Evolutionary conservation across 2,329 filamentous ascomycete species (phyloP), one percentile per base, ranked within the genome.

Genomic region (Esteya vermicola): DNA sequence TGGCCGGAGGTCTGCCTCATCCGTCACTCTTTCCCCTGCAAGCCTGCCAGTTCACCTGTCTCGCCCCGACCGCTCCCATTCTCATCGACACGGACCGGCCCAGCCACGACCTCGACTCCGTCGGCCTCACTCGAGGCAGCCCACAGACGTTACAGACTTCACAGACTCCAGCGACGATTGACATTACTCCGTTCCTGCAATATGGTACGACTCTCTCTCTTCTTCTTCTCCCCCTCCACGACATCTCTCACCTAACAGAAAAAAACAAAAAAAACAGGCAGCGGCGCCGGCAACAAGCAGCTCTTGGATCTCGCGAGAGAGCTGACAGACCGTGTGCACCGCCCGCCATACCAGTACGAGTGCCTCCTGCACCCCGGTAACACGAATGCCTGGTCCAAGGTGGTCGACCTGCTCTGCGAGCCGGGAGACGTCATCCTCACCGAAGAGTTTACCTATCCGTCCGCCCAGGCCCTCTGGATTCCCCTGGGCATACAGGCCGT

Each of bases 401-500:
- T 56, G 1, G 54, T 56, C 4, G 49, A 50, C 0, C 38, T 57
- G 21, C 45, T 56, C 3, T 53, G 50, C 34, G 54, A 57, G 30
- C 42, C 51, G 9, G 46, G 45, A 20, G 53, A 57, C 33, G 47
- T 40, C 20, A 51, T 57, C n/a, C 45, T 57, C 4, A 45, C 49
- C 6, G 54, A 57, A 37, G 48, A 54, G 21, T 54, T 48, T 26
- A 55, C 54, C 0, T 57, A 57, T 20, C 54, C 54, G 2, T 57
- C 53, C 1, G 43, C 54, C 2, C 52, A 56, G 38, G 52, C 54
- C 1, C 33, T 52, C 1, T 57, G 53, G 53, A 52, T 54, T 20
- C 53, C 54, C 1, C 26, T 50, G 1, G 54, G 53, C 2, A 50
- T 51, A 34, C 41, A 38, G 33, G 47, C 52, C 19, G 49, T 47